Conservation (phyloP, 495 filamentous ascomycete species). For the Usnea hakonensis region DNA sequence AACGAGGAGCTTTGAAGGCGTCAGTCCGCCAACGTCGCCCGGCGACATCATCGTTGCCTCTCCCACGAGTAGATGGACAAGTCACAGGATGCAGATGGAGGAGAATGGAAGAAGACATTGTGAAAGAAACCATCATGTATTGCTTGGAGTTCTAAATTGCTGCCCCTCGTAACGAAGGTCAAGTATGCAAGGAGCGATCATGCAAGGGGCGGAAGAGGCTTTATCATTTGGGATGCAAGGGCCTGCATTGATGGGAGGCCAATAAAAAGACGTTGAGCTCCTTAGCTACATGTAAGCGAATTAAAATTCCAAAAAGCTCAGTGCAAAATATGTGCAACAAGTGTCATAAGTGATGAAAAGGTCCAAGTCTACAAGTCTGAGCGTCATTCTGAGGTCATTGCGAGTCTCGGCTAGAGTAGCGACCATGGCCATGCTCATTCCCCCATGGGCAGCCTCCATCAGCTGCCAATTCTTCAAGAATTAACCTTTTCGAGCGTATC, state of each 20-base stretch:
- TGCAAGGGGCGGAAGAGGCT: neutral
- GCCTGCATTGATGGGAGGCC: neutral
- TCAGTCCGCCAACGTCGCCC: conserved; percentile 6
- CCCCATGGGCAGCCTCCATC: neutral
- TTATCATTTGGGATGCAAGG: neutral
- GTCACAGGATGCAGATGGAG: conserved; percentile 16
- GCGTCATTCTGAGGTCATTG: neutral
- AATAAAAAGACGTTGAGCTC: neutral
- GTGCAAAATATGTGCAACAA: neutral
- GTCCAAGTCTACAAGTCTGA: too few species aligned
- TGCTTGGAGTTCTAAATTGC: neutral
- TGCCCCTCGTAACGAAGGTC: neutral
- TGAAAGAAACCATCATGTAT: neutral
- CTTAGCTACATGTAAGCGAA: neutral
- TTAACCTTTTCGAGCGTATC: neutral
- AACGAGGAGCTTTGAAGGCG: conserved; percentile 4
- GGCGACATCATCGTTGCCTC: neutral
- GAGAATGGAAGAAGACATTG: neutral
- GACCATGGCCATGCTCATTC: neutral
- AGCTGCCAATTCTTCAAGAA: neutral
- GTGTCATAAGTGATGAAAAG: too few species aligned
- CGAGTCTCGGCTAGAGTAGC: neutral
- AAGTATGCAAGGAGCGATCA: neutral
- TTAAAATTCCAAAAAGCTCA: neutral
- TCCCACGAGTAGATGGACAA: conserved; percentile 8